Conservation (phyloP, 2,329 filamentous ascomycete genomes). For the Dendrostoma leiphaemia region DNA sequence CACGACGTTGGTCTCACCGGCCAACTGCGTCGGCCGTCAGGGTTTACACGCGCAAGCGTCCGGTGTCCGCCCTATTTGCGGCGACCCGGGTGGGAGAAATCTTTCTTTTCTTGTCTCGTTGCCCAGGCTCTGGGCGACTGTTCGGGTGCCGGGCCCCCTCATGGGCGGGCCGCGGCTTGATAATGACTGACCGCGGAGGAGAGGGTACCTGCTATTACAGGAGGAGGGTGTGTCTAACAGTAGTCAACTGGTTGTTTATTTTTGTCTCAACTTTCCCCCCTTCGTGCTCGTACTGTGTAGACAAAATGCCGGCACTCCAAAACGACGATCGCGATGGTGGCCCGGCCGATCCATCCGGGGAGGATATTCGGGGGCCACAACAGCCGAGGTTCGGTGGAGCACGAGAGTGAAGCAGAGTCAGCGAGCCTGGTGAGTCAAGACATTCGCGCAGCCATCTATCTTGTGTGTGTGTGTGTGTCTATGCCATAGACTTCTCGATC, state of each 20-base stretch:
- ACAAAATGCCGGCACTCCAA: not conserved
- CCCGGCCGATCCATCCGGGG: constrained; percentile 14
- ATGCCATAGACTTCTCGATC: no score
- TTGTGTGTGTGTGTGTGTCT: no score
- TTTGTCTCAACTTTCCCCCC: no score
- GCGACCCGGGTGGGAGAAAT: not conserved
- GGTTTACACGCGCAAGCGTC: not conserved
- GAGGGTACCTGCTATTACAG: no score
- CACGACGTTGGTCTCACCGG: not conserved
- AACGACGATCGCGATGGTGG: not conserved
- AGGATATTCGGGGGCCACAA: not conserved
- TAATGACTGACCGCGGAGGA: no score
- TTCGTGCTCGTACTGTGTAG: no score
- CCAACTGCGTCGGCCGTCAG: not conserved
- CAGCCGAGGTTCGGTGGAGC: constrained; percentile 9
- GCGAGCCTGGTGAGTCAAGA: not conserved
- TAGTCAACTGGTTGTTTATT: constrained; percentile 8
- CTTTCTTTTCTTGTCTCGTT: not conserved
- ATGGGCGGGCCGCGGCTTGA: not conserved
- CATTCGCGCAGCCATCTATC: no score
- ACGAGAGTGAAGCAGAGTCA: not conserved
- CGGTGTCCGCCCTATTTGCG: not conserved
- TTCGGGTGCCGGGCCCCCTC: not conserved
- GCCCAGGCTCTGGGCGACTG: not conserved
- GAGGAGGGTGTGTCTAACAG: not conserved